Conservation (phyloP, 257 asterid genomes). For the Lithospermum erythrorhizon region DNA sequence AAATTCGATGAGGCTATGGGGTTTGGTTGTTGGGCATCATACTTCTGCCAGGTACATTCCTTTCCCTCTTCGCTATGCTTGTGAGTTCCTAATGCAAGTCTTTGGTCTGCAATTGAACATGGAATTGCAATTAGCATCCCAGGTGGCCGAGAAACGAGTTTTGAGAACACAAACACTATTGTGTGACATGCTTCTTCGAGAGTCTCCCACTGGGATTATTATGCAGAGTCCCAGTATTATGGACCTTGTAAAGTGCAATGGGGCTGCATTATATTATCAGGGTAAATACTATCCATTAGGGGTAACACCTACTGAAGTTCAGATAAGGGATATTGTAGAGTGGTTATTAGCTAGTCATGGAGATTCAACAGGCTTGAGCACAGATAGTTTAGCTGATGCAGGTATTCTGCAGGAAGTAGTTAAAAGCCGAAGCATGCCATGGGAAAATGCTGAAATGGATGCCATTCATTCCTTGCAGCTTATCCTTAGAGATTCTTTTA, state of each 20-base stretch:
- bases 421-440: slow-evolving; percentile 77
- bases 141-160: slow-evolving; percentile 58
- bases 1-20: slow-evolving; percentile 75
- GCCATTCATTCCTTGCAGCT: slow-evolving; percentile 85
- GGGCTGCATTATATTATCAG: slow-evolving; percentile 68
- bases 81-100: slow-evolving; percentile 87
- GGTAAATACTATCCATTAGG: slow-evolving; percentile 58
- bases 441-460: slow-evolving; percentile 92
- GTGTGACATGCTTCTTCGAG: slow-evolving; percentile 82
- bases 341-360: slow-evolving; percentile 59
- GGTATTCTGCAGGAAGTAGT: slow-evolving; percentile 74
- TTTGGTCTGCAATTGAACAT: slow-evolving; percentile 76
- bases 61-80: slow-evolving; percentile 78
- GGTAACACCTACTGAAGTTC: slow-evolving; percentile 56
- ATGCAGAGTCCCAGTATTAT: slow-evolving; percentile 72
- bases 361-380: slow-evolving; percentile 80
- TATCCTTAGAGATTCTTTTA: slow-evolving; percentile 66
- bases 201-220: slow-evolving; percentile 62
- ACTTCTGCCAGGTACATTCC: slow-evolving; percentile 53
- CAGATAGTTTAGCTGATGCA: slow-evolving; percentile 76
- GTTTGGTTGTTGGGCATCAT: slow-evolving; percentile 85
- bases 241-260: slow-evolving; percentile 79
- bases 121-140: slow-evolving; percentile 72
- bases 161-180: slow-evolving; percentile 72
- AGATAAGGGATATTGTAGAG: slow-evolving; percentile 58